Conservation (phyloP, 805 yeast species). For the Hanseniaspora valbyensis region DNA sequence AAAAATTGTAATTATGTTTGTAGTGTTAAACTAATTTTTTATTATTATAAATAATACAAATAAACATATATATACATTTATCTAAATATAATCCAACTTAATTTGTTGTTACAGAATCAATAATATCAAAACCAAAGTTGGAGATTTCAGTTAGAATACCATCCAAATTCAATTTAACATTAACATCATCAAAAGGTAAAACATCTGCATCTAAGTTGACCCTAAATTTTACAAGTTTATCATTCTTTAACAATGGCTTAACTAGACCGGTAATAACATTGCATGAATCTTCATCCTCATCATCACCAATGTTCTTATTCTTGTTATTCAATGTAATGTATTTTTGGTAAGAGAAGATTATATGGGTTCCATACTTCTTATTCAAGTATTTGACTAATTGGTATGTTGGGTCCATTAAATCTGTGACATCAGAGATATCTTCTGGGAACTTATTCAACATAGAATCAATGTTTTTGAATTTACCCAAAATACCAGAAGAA, state of each 20-base stretch:
- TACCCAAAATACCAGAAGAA: slow-evolving; percentile 45
- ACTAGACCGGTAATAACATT: slow-evolving; percentile 72
- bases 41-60: background rate
- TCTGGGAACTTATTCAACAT: slow-evolving; percentile 28
- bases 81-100: background rate
- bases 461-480: slow-evolving; percentile 48
- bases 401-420: slow-evolving; percentile 50
- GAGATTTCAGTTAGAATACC: slow-evolving; percentile 66
- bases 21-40: no score
- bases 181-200: slow-evolving; percentile 45
- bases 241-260: slow-evolving; percentile 50
- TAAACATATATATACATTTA: background rate
- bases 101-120: slow-evolving; percentile 19
- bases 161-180: slow-evolving; percentile 53
- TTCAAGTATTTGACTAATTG: slow-evolving; percentile 51
- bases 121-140: slow-evolving; percentile 56
- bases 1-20: slow-evolving; percentile 30
- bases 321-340: slow-evolving; percentile 42
- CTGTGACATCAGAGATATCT: slow-evolving; percentile 32
- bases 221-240: slow-evolving; percentile 50
- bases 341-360: slow-evolving; percentile 57
- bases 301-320: slow-evolving; percentile 34
- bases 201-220: slow-evolving; percentile 69
- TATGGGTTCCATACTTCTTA: slow-evolving; percentile 50
- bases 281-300: background rate